These are phyloP conservation scores for Candida insectorum DNA, from an alignment of 805 yeast genomes.

Conservation along the genomic window DNA sequence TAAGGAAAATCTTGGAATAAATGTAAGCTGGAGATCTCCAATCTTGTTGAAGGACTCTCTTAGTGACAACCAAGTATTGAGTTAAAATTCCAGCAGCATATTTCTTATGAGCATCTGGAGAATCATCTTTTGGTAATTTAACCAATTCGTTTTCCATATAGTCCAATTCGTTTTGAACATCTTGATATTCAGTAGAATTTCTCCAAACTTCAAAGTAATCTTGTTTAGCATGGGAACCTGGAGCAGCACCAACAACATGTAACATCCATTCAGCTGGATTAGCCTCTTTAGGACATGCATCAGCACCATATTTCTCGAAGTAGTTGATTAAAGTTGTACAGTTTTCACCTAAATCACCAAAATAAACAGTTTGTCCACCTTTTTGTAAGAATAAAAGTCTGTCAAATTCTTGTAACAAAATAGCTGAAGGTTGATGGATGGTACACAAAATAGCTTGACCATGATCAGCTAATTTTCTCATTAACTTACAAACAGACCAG, in stretches of 20 bases:
- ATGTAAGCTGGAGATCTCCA: conserved; percentile 65
- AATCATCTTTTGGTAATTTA: conserved; percentile 22
- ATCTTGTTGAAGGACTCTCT: conserved; percentile 23
- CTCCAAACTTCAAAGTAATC: conserved; percentile 78
- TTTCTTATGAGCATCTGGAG: conserved; percentile 24
- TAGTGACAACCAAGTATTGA: conserved; percentile 30
- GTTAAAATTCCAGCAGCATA: conserved; percentile 28
- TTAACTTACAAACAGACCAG: conserved; percentile 53
- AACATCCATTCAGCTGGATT: conserved; percentile 78
- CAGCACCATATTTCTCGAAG: conserved; percentile 71
- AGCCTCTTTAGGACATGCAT: conserved; percentile 32
- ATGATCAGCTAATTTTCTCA: conserved; percentile 42
- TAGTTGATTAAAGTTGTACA: conserved; percentile 56
- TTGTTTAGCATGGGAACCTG: conserved; percentile 69
- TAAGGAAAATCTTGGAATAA: conserved; percentile 56
- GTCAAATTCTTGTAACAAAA: conserved; percentile 39
- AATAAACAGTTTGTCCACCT: conserved; percentile 61
- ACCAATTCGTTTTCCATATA: conserved; percentile 50
- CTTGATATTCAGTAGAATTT: conserved; percentile 53
- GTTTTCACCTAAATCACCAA: conserved; percentile 74
- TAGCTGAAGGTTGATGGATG: conserved; percentile 52
- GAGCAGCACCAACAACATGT: conserved; percentile 79
- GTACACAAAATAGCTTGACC: conserved; percentile 71
- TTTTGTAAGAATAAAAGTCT: conserved; percentile 26
- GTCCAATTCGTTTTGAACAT: conserved; percentile 55